A percentile compares a stretch with the other conserved stretches of the same genome.
Conservation (phyloP, 192 early-diverging fungal genomes). For the Coemansia erecta region DNA sequence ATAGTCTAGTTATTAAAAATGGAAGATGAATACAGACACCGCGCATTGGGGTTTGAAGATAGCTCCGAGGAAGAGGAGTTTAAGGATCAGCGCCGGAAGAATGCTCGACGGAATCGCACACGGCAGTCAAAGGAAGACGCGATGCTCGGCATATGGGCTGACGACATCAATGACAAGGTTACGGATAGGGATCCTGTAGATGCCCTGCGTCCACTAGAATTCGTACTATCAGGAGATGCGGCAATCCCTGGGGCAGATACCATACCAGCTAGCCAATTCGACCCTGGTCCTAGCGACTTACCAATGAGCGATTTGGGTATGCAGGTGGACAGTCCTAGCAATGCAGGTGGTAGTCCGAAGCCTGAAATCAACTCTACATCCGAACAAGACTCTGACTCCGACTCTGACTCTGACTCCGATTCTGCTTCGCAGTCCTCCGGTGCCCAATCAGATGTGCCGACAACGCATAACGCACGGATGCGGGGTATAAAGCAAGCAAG, state of each 20-base stretch:
- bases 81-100: neutral
- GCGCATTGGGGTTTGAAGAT: constrained; percentile 17
- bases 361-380: neutral
- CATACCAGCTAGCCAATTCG: neutral
- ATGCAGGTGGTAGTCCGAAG: neutral
- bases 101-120: neutral
- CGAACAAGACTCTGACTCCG: neutral
- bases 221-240: constrained; percentile 10
- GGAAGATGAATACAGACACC: neutral
- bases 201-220: constrained; percentile 18
- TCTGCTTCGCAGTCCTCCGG: neutral
- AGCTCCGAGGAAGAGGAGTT: constrained; percentile 35
- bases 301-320: too few species aligned
- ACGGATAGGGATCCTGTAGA: neutral
- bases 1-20: neutral
- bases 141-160: constrained; percentile 48
- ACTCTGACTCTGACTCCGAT: constrained; percentile 2
- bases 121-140: constrained; percentile 20
- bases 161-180: constrained; percentile 3
- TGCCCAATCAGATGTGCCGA: too few species aligned
- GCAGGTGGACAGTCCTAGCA: neutral
- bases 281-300: neutral
- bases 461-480: neutral
- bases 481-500: neutral
- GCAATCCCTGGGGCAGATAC: neutral